Evolutionary conservation across 495 filamentous ascomycete species (phyloP).

Genomic region (Daldinia concentrica): DNA sequence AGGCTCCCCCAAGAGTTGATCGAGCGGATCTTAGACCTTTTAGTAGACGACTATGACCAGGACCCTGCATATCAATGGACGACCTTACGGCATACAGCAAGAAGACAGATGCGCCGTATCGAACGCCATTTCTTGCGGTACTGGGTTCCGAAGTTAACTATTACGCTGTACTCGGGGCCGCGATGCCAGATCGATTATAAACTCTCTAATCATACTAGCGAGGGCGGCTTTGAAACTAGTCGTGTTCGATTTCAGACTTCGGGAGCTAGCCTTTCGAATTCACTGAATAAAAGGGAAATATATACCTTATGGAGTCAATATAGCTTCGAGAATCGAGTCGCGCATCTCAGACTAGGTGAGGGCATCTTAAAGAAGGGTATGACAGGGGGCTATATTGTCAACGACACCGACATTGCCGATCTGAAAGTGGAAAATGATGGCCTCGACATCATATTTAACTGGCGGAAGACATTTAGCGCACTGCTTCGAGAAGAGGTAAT

Average conservation of each 20-base stretch:
- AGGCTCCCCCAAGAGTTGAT: conserved; percentile 34
- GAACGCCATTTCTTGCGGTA: conserved; percentile 31
- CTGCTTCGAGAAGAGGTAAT: conserved; percentile 37
- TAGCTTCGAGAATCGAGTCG: conserved; percentile 33
- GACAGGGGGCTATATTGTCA: conserved; percentile 35
- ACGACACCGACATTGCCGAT: conserved; percentile 34
- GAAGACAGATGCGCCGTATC: conserved; percentile 33
- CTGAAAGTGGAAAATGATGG: conserved; percentile 32
- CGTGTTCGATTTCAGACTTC: conserved; percentile 27
- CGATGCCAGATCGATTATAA: conserved; percentile 39
- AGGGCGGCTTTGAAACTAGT: conserved; percentile 2
- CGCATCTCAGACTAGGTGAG: conserved; percentile 34
- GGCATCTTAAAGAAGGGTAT: conserved; percentile 32
- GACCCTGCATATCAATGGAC: conserved; percentile 43
- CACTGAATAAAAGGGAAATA: conserved; percentile 25
- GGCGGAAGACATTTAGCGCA: conserved; percentile 30
- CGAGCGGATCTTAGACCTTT: conserved; percentile 36
- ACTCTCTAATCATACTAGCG: not conserved
- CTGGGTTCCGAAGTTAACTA: conserved; percentile 35
- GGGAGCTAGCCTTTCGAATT: conserved; percentile 5
- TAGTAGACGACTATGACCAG: conserved; percentile 32
- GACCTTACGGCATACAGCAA: conserved; percentile 25
- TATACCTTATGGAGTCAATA: conserved; percentile 31
- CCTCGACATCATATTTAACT: conserved; percentile 28
- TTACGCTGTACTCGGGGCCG: conserved; percentile 35